Base-by-base conservation (phyloP, 805 yeast species). In the Yamadazyma insecticola region DNA sequence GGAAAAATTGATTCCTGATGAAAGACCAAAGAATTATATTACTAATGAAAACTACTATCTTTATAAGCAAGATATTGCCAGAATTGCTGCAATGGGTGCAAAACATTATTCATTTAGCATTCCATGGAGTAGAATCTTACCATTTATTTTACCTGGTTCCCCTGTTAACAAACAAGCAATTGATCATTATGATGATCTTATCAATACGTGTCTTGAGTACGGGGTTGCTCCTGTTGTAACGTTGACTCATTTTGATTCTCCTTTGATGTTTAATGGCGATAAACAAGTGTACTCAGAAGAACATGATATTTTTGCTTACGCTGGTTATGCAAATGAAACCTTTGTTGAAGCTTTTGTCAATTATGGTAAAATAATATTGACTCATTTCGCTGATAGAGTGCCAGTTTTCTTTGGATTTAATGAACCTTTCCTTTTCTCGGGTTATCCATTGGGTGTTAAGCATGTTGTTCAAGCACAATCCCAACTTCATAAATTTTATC, bases 121-220 rank as follows among this genome's bases (percentile, higher is more conserved):
- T 28, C 55, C 63, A 5, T 59, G 63, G 63, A 41, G 59, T 10
- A 43, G 65, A 35, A 54, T 59, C 13, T 39, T 55, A 21, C 65
- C 63, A 4, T 49, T 50, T 29, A 55, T 45, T 16, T 23, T 46
- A 8, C 50, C 50, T 4, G 60, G 59, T 8, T 35, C 55, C 13
- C 55, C 54, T 30, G 54, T 53, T 24, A 55, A 57, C 39, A 24
- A 51, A 24, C 46, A 53, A 26, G 57, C 45, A 14, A 36, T 56
- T 23, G 47, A 53, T 30, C 51, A 50, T 36, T 43, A 54, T 28
- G 44, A 44, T 23, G 51, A 40, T 28, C n/a, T 44, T 6, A 33
- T 46, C 14, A 44, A 46, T 21, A 46, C 50, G 24, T 46, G 48
- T 26, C 13, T 46, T 16, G 37, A 41, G 20, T 41, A 45, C 24